phyloP scores from a whole-genome alignment of 129 eudicot species.

The Flaveria trinervia region DNA sequence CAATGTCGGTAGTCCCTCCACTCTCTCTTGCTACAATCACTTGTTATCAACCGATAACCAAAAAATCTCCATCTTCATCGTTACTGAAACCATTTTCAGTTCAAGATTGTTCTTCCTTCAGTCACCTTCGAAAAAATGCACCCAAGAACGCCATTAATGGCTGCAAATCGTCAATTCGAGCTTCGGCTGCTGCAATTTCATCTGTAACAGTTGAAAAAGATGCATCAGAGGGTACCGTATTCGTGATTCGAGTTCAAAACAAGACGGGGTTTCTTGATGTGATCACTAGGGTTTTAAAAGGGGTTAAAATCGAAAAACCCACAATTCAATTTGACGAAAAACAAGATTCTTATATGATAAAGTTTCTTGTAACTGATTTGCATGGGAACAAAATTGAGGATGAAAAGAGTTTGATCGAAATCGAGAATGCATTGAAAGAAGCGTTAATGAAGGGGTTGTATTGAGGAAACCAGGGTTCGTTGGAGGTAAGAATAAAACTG shows the following conservation, averaged over 20 bases:
- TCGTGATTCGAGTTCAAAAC: conserved; percentile 43
- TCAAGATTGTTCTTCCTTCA: conserved; percentile 1
- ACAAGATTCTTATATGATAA: conserved; percentile 35
- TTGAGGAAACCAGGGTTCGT: conserved; percentile 37
- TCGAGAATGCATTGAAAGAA: conserved; percentile 43
- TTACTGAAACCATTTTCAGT: neutral
- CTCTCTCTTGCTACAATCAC: conserved; percentile 19
- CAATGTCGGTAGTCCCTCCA: conserved; percentile 28
- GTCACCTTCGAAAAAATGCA: conserved; percentile 4
- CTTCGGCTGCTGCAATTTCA: conserved; percentile 18
- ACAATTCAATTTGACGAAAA: conserved; percentile 38
- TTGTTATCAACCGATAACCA: conserved; percentile 4
- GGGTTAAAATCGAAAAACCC: conserved; percentile 42
- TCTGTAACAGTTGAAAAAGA: conserved; percentile 40
- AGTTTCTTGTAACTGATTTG: conserved; percentile 40
- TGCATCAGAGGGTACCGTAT: conserved; percentile 31
- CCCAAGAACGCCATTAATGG: neutral
- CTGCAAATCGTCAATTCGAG: conserved; percentile 22
- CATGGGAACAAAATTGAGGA: conserved; percentile 44
- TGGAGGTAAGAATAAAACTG: conserved; percentile 28
- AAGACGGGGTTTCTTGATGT: conserved; percentile 36
- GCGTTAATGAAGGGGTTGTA: conserved; percentile 44
- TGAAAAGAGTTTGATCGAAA: conserved; percentile 37
- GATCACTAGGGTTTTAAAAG: conserved; percentile 54
- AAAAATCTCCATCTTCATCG: conserved; percentile 6